Evolutionary conservation across 2,329 filamentous ascomycete genomes (phyloP).

Genomic region (Elsinoe fawcettii): DNA sequence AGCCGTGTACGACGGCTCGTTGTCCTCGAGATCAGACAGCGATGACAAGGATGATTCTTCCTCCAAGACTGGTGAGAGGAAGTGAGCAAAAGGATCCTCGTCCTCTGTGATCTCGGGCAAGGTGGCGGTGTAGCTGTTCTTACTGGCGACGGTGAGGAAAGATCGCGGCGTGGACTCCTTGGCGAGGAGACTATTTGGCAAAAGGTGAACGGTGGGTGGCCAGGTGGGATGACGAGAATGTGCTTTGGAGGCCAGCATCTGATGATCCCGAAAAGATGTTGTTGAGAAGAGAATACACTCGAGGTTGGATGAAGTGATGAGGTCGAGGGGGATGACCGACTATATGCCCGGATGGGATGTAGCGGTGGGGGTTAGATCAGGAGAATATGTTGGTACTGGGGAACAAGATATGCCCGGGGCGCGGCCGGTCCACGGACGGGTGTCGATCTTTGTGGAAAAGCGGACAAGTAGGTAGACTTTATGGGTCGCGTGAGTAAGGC

Average conservation of each 20-base stretch:
- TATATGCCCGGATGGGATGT: slow-evolving; percentile 13
- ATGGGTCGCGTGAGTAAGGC: slow-evolving; percentile 10
- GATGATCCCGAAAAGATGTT: slow-evolving; percentile 1
- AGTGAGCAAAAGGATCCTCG: slow-evolving; percentile 38
- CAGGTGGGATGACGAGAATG: slow-evolving; percentile 19
- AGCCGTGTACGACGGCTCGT: slow-evolving; percentile 31
- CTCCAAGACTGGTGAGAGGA: slow-evolving; percentile 35
- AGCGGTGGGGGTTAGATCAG: neutral
- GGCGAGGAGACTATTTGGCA: slow-evolving; percentile 16
- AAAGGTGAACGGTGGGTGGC: slow-evolving; percentile 17
- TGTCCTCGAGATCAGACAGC: slow-evolving; percentile 6
- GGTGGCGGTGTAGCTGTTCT: slow-evolving; percentile 10
- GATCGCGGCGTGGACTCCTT: slow-evolving; percentile 14
- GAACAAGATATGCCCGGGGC: slow-evolving; percentile 8
- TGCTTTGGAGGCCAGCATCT: slow-evolving; percentile 18
- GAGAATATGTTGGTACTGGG: slow-evolving; percentile 12
- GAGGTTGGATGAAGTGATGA: neutral
- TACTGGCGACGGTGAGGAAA: neutral
- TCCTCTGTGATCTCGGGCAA: slow-evolving; percentile 33
- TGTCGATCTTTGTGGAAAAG: slow-evolving; percentile 5
- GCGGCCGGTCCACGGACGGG: neutral
- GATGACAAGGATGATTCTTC: slow-evolving; percentile 32
- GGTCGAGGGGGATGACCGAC: slow-evolving; percentile 6
- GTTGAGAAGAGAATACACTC: slow-evolving; percentile 10
- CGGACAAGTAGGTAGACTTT: slow-evolving; percentile 8